These are phyloP conservation scores for Penicillium griseofulvum DNA, from an alignment of 2,329 filamentous ascomycete species.

Conservation along the genomic window DNA sequence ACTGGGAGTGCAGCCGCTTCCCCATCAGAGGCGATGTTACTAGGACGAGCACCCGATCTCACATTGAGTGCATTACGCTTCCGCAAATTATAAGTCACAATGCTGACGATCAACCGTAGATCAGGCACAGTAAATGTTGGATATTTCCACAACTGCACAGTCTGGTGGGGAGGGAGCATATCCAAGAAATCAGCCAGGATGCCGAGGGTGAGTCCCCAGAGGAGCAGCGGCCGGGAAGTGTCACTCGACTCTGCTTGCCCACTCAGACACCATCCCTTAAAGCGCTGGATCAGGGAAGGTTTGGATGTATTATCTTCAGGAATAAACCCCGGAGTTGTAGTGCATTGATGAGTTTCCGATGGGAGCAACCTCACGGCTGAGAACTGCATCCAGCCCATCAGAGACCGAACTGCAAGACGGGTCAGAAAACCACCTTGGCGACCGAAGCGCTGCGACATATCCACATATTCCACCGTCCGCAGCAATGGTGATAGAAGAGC, in stretches of 20 bases:
- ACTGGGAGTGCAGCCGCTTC: constrained; percentile 35
- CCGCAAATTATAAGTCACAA: constrained; percentile 59
- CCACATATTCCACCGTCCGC: constrained; percentile 62
- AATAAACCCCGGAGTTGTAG: constrained; percentile 52
- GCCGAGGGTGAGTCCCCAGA: constrained; percentile 68
- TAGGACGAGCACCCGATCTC: constrained; percentile 32
- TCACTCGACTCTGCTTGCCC: constrained; percentile 31
- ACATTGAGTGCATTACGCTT: constrained; percentile 46
- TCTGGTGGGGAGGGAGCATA: constrained; percentile 61
- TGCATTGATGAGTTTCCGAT: constrained; percentile 60
- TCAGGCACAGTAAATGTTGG: constrained; percentile 66
- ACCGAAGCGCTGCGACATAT: constrained; percentile 62
- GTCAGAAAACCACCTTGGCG: constrained; percentile 55
- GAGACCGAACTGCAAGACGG: constrained; percentile 54
- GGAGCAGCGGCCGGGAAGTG: constrained; percentile 52
- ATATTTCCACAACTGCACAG: constrained; percentile 63
- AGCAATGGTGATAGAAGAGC: constrained; percentile 59
- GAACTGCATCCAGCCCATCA: constrained; percentile 66
- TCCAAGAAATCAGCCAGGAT: constrained; percentile 67
- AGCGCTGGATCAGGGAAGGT: constrained; percentile 25
- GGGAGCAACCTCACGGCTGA: constrained; percentile 63
- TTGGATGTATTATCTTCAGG: constrained; percentile 28
- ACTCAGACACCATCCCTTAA: constrained; percentile 29
- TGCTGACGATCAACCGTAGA: constrained; percentile 57
- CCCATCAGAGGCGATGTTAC: constrained; percentile 32